Evolutionary conservation across 1,284 basidiomycete genomes (phyloP).

Genomic region (Leccinum fuscescens): DNA sequence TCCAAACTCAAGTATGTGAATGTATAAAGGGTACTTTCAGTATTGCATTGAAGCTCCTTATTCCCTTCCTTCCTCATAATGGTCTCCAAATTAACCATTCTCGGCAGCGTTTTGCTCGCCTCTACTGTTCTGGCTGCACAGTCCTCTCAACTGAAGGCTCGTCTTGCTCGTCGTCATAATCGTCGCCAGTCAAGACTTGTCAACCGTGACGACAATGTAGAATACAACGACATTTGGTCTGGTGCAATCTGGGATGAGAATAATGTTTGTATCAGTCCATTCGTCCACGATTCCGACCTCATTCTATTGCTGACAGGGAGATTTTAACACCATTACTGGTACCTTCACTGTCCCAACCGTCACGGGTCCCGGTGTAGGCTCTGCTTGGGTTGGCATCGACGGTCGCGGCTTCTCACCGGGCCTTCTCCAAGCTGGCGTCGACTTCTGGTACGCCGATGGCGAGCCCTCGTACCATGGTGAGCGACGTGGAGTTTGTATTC

Average conservation of each 20-base stretch:
- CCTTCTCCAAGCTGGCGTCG: constrained; percentile 25
- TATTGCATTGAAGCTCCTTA: not conserved
- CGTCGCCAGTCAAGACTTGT: constrained; percentile 9
- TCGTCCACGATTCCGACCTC: not conserved
- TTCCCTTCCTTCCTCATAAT: not conserved
- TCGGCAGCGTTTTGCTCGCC: constrained; percentile 23
- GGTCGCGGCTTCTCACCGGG: constrained; percentile 16
- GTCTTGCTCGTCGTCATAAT: constrained; percentile 14
- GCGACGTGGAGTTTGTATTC: not conserved
- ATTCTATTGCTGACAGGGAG: constrained; percentile 10
- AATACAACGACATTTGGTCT: constrained; percentile 22
- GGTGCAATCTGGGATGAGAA: constrained; percentile 13
- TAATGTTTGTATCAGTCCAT: constrained; percentile 9
- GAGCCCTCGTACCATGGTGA: constrained; percentile 13
- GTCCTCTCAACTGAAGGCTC: constrained; percentile 15
- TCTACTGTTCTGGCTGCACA: constrained; percentile 14
- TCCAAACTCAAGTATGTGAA: not conserved
- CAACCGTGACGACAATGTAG: constrained; percentile 4
- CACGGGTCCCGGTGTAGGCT: constrained; percentile 10
- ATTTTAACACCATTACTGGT: constrained; percentile 19
- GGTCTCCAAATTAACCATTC: constrained; percentile 19
- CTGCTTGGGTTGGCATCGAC: constrained; percentile 28
- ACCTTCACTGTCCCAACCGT: constrained; percentile 17
- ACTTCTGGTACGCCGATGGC: constrained; percentile 6
- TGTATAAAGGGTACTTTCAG: not conserved